A percentile compares a stretch with the other conserved stretches of the same genome.
Evolutionary conservation across 371 early-diverging fungal species (phyloP).

Genomic region (Mortierella sp.): DNA sequence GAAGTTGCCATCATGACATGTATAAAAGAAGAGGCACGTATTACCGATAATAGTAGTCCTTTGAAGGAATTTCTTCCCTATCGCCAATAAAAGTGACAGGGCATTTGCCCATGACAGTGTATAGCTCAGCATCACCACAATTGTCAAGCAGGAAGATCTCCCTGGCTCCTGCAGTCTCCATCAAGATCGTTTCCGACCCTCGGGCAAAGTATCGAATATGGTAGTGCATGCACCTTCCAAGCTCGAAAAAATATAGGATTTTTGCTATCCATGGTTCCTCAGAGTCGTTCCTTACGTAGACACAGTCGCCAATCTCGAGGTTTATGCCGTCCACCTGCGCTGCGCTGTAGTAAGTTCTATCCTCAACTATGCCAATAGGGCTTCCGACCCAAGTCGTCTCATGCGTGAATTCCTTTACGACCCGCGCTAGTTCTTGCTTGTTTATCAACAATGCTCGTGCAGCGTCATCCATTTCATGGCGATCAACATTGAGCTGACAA

Average conservation of each 20-base stretch:
- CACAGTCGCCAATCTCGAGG: not conserved
- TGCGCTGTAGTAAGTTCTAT: not conserved
- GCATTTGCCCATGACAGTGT: not conserved
- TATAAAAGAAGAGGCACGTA: not conserved
- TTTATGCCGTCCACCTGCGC: not conserved
- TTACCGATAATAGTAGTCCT: slow-evolving; percentile 3
- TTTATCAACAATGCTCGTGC: not conserved
- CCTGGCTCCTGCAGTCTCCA: slow-evolving; percentile 2
- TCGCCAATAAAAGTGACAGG: not conserved
- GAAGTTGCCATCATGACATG: not conserved
- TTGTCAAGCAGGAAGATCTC: slow-evolving; percentile 1
- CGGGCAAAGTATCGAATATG: slow-evolving; percentile 1
- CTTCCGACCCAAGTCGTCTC: not conserved
- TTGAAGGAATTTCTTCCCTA: not conserved
- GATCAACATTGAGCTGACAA: not conserved
- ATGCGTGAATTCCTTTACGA: not conserved
- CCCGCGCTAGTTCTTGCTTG: not conserved
- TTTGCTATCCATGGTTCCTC: not conserved
- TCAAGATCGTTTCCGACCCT: not conserved
- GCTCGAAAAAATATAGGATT: not conserved
- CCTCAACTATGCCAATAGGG: not conserved
- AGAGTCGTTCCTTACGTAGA: not conserved
- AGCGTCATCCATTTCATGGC: not conserved
- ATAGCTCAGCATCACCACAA: not conserved
- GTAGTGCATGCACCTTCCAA: not conserved